Evolutionary conservation across 2,329 filamentous ascomycete genomes (phyloP).

Genomic region (Knufia fluminis): DNA sequence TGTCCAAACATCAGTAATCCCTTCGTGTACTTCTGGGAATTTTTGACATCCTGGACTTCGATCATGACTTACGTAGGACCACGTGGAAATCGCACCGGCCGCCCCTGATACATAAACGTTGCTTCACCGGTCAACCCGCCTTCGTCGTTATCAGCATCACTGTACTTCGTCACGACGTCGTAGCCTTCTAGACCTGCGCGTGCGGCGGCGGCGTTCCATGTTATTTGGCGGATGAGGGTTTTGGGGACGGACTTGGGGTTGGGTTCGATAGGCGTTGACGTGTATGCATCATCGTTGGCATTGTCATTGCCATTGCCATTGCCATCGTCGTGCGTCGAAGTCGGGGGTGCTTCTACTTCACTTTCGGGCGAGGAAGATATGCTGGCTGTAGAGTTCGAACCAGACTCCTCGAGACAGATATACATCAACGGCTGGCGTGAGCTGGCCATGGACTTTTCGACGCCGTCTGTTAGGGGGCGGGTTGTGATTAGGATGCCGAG

Average conservation of each 20-base stretch:
- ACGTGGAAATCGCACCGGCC: background rate
- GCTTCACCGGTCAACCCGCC: background rate
- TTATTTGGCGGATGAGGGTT: conserved; percentile 3
- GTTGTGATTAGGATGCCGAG: conserved; percentile 7
- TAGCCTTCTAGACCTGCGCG: conserved; percentile 7
- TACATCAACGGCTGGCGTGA: conserved; percentile 6
- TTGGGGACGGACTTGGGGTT: too few species aligned
- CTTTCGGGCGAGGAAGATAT: background rate
- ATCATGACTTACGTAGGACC: too few species aligned
- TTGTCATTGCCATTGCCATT: too few species aligned
- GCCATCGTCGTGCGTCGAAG: too few species aligned
- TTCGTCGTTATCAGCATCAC: background rate
- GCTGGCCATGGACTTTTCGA: conserved; percentile 5
- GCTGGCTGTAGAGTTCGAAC: background rate
- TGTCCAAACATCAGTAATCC: too few species aligned
- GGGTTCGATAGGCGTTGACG: too few species aligned
- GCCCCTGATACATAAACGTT: background rate
- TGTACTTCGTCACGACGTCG: conserved; percentile 4
- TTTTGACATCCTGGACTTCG: too few species aligned
- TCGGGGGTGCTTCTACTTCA: too few species aligned
- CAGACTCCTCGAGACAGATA: conserved; percentile 6
- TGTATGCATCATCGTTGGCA: too few species aligned
- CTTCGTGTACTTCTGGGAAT: too few species aligned
- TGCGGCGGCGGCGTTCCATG: conserved; percentile 7
- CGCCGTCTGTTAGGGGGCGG: conserved; percentile 1